Base-by-base conservation (phyloP, 306 rosid genomes). In the Cucurbita maxima region DNA sequence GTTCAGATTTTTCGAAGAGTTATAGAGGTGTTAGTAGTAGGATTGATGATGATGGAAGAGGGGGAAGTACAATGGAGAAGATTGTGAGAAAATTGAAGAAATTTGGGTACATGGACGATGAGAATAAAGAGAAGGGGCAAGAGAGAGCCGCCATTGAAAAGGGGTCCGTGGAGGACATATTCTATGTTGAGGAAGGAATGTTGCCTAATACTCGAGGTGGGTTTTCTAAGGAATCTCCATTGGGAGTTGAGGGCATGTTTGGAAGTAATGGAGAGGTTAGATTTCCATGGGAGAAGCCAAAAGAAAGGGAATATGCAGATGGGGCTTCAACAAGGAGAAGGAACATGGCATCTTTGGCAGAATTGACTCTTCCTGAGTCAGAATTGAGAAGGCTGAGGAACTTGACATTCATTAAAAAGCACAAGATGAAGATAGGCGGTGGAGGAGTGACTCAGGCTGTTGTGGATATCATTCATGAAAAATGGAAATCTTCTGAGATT, bases 261-360 rank as follows among this genome's bases (percentile, higher is more conserved):
- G 96, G 89, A 80, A 87, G 84, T 66, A 85, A 79, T 79, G 86
- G 84, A 54, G 93, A 82, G 83, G 90, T 84, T 19, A 85, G 92
- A 82, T 91, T 94, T 82, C 99, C 99, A 0, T 94, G 97, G 97
- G 99, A 94, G 78, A 94, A 89, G 84, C 83, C 92, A 1, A 62
- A 72, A 84, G 88, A 73, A 76, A 77, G 77, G 61, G 89, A 77
- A 77, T 81, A 53, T 76, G 74, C 72, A 68, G 72, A 43, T 51
- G 82, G 79, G 61, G 77, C 48, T 72, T 68, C 66, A 16, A 55
- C 7, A 41, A 86, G 82, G 81, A 81, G 78, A n/a, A 85, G 64
- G 70, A 77, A 84, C 72, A 89, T 77, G 83, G 80, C 88, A 10
- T 84, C 89, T 16, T 38, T 94, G 83, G 99, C 99, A 4, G 96